Conservation (phyloP, 306 rosid species). For the Glycine soja region DNA sequence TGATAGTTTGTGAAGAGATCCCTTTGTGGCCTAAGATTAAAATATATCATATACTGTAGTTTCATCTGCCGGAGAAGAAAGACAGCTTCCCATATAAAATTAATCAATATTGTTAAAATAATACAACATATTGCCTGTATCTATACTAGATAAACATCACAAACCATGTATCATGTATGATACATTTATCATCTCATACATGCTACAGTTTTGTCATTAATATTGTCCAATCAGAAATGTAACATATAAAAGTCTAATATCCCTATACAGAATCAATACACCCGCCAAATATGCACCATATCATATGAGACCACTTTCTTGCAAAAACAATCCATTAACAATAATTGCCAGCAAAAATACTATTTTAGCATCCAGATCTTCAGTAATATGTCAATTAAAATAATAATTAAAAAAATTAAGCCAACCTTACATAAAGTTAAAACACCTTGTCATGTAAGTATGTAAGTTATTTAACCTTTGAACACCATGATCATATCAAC, state of each 20-base stretch:
- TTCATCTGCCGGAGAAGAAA: background rate
- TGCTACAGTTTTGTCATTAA: background rate
- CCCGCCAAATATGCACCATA: conserved; percentile 6
- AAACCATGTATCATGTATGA: conserved; percentile 21
- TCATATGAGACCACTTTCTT: background rate
- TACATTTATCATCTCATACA: background rate
- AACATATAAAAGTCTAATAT: background rate
- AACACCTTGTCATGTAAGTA: conserved; percentile 44
- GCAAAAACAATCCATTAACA: conserved; percentile 13
- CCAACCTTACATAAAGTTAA: conserved; percentile 33
- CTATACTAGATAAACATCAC: conserved; percentile 4
- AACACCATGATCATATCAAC: conserved; percentile 49
- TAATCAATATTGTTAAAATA: background rate
- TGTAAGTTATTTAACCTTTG: conserved; percentile 42
- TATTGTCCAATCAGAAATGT: conserved; percentile 21
- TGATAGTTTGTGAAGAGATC: background rate
- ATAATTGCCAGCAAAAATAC: background rate
- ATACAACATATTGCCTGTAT: background rate
- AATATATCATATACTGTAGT: background rate
- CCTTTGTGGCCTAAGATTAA: background rate
- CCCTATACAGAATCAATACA: conserved; percentile 21
- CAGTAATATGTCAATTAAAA: background rate
- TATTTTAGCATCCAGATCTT: conserved; percentile 33
- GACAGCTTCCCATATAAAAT: background rate
- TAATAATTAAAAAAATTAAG: conserved; percentile 32